Conservation (phyloP, 768 basidiomycete genomes). For the Leccinum boreale region DNA sequence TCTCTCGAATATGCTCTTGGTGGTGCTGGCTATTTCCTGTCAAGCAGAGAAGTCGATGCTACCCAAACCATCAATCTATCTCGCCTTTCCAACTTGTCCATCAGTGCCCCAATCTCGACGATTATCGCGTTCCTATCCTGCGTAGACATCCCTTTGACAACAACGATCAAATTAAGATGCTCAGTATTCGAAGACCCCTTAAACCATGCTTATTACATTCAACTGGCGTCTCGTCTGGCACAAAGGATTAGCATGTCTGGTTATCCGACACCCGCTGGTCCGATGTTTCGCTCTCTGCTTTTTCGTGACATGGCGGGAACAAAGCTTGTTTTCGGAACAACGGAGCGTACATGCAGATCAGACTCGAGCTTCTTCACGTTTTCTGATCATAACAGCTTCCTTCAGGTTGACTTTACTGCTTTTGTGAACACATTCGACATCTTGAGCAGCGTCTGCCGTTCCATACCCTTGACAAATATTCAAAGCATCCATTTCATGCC, state of each 20-base stretch:
- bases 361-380: too few species aligned
- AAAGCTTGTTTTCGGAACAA: neutral
- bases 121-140: constrained; percentile 1
- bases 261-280: neutral
- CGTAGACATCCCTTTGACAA: neutral
- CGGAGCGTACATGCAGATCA: neutral
- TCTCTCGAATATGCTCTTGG: constrained; percentile 33
- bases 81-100: neutral
- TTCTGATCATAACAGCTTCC: neutral
- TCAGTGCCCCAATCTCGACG: constrained; percentile 1
- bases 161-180: neutral
- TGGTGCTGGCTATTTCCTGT: neutral
- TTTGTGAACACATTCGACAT: neutral
- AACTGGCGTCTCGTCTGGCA: neutral
- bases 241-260: neutral
- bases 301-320: neutral
- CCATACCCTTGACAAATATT: neutral
- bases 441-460: neutral
- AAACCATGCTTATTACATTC: neutral
- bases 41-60: neutral
- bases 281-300: neutral
- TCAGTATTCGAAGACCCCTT: neutral
- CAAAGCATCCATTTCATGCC: neutral
- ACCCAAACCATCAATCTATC: neutral
- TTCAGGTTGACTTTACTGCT: neutral